These are phyloP conservation scores for Psilocybe tampanensis DNA, from an alignment of 768 basidiomycete genomes.

Conservation along the genomic window DNA sequence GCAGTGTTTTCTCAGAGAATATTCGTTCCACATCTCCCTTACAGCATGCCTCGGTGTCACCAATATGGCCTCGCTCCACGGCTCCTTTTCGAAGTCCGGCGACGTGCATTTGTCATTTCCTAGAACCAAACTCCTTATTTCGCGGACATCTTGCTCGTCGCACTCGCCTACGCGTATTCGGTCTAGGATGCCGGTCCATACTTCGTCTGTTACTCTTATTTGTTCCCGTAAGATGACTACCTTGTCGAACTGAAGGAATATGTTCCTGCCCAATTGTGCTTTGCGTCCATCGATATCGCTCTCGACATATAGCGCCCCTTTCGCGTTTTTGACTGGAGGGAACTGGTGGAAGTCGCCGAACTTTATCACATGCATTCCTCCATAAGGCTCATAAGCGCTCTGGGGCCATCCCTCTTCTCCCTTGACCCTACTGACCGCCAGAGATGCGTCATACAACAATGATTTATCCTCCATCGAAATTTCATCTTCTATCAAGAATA, in stretches of 20 bases:
- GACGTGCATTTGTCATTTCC: not conserved
- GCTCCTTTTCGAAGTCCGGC: not conserved
- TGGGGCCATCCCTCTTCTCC: not conserved
- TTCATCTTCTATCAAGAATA: slow-evolving; percentile 41
- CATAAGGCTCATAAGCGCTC: no score
- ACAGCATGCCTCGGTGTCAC: slow-evolving; percentile 41
- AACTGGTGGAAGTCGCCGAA: no score
- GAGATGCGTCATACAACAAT: slow-evolving; percentile 16
- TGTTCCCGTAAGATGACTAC: slow-evolving; percentile 42
- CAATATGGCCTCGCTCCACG: slow-evolving; percentile 33
- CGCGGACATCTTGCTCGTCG: not conserved
- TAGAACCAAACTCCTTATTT: not conserved
- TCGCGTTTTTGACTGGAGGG: no score
- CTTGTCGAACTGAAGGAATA: slow-evolving; percentile 31
- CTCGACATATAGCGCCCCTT: no score
- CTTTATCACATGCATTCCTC: no score
- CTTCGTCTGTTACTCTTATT: slow-evolving; percentile 29
- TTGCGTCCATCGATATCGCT: no score
- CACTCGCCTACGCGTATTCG: slow-evolving; percentile 10
- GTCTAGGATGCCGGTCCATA: slow-evolving; percentile 31
- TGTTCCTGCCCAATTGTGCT: slow-evolving; percentile 19
- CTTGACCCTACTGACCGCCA: not conserved
- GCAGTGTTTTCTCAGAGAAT: slow-evolving; percentile 24
- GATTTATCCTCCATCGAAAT: slow-evolving; percentile 37
- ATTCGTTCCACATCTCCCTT: slow-evolving; percentile 36